phyloP scores from a whole-genome alignment of 2,329 filamentous ascomycete species.

The Fusarium oxysporum region DNA sequence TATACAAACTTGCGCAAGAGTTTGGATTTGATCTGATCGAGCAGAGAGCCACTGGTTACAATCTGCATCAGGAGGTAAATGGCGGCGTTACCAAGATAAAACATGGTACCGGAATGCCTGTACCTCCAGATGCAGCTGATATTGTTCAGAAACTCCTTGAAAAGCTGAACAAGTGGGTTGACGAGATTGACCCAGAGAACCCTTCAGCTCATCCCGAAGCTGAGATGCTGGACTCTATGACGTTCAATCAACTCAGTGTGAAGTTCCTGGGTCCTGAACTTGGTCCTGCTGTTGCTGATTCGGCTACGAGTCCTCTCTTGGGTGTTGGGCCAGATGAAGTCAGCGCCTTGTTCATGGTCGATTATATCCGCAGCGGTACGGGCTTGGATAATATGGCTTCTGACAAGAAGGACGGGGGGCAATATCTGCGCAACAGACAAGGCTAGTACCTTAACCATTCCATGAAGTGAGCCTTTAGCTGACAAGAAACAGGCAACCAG shows the following conservation, averaged over 20 bases:
- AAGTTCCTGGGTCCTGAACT: conserved; percentile 14
- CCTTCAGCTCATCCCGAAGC: conserved; percentile 14
- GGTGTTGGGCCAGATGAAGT: conserved; percentile 37
- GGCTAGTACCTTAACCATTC: conserved; percentile 4
- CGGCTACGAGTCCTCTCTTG: conserved; percentile 17
- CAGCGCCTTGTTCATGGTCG: conserved; percentile 36
- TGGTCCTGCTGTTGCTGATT: conserved; percentile 10
- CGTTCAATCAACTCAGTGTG: conserved; percentile 9
- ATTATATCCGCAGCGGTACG: conserved; percentile 34
- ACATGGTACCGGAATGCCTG: conserved; percentile 13
- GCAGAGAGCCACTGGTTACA: conserved; percentile 25
- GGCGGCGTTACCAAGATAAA: conserved; percentile 20
- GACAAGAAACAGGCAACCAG: conserved; percentile 24
- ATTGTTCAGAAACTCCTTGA: conserved; percentile 11
- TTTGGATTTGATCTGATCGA: conserved; percentile 35
- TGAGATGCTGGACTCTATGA: conserved; percentile 18
- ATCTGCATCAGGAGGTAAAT: conserved; percentile 13
- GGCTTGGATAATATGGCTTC: conserved; percentile 37
- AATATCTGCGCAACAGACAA: conserved; percentile 42
- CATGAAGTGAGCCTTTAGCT: neutral
- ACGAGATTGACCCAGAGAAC: conserved; percentile 13
- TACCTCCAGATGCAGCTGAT: conserved; percentile 14
- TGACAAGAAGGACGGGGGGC: conserved; percentile 35
- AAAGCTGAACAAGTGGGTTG: conserved; percentile 14
- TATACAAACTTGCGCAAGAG: conserved; percentile 30